Base-by-base conservation (phyloP, 768 basidiomycete genomes). In the Collybia nuda region DNA sequence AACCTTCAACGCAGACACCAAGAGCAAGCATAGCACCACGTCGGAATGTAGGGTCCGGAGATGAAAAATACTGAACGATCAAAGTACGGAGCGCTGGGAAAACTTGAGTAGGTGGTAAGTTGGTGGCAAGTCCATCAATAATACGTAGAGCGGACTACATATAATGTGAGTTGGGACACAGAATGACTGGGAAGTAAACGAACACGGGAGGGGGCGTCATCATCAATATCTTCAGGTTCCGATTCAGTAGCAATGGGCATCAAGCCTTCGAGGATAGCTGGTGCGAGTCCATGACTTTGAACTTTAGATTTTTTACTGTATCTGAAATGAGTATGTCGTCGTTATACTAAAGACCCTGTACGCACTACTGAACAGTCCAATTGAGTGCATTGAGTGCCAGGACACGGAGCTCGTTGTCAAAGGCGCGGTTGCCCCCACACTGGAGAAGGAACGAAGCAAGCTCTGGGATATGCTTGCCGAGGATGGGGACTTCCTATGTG, bases 301-400 rank as follows among this genome's bases (percentile, higher is more conserved):
- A 99, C 81, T 70, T 94, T 97, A 44, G 88, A 86, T 74, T 98
- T 98, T 84, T 98, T 99, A 76, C 92, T 95, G 60, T 2, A 57
- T 50, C 36, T 12, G 48, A 42, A 51, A 59, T 58, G 46, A 38
- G 44, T 36, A 19, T 48, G 38, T n/a, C 17, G 22, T 17, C n/a
- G 5, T n/a, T n/a, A n/a, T 8, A 29, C 35, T 43, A 11, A 24
- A 12, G 29, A 40, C 11, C 17, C 3, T 0, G 8, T 6, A 72
- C 87, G 60, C 61, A 86, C 93, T 98, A 98, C 77, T 95, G 89
- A 47, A 98, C 87, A 6, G 94, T 93, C 95, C 95, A 98, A 63
- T 93, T 90, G 7, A 99, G 82, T 6, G 91, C 89, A 62, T 98
- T 98, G 35, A 99, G 80, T 8, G 90, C 86, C 58, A 97, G 86